Evolutionary conservation across 2,329 filamentous ascomycete species (phyloP), one percentile per base, ranked within the genome.

Genomic region (Bretziella fagacearum): DNA sequence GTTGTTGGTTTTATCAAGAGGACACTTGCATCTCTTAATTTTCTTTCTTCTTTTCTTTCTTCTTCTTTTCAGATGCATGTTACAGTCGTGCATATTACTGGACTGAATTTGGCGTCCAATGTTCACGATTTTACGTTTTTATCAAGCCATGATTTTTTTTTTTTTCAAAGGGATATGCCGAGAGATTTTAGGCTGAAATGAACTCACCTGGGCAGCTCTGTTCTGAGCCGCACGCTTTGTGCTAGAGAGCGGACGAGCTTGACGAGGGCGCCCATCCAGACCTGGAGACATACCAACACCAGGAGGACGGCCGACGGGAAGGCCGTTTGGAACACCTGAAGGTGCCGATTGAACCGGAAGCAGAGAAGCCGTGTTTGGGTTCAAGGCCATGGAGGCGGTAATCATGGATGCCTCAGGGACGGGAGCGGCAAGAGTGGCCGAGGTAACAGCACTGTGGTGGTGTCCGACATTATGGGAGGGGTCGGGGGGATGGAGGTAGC

Each of bases 171-270:
- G n/a, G n/a, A n/a, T n/a, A n/a, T n/a, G n/a, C n/a, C n/a, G n/a
- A n/a, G n/a, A n/a, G n/a, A n/a, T n/a, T n/a, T n/a, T n/a, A n/a
- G n/a, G n/a, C n/a, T n/a, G n/a, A n/a, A n/a, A n/a, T n/a, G n/a
- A 47, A 61, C 79, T 59, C 73, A 95, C 91, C 78, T 98, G 91
- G 46, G 91, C 91, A 56, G 89, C 91, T 60, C 91, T 73, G 59
- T 98, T 98, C 61, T 98, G 91, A 7, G 91, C 91, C 23, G 91
- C 91, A 54, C 91, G 81, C 67, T 96, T 98, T 30, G 86, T 94
- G 37, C 87, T 91, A 22, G 87, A 95, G 51, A 98, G 67, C 64
- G 95, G 89, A 46, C 91, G 75, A 63, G 94, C 93, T 8, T 15
- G 22, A 10, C 79, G 79, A 63, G 91, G 89, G 44, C 79, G 72